Evolutionary conservation across 169 alveolate species (phyloP), one percentile per base, ranked within the genome.

Genomic region (Plasmodium vinckei): DNA sequence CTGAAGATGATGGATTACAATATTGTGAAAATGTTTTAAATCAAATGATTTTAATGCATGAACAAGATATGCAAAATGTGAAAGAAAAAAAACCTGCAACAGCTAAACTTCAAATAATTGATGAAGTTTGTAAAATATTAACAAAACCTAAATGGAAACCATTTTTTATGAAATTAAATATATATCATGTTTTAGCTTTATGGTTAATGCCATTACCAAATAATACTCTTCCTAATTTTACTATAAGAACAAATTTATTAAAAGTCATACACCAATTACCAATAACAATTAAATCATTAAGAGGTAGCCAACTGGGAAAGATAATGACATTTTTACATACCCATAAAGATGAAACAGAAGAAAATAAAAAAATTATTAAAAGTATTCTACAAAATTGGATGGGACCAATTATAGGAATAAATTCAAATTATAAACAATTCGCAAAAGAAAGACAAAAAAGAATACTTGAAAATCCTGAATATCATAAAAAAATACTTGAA

Each of bases 291-390:
- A 94, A 87, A 25, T 96, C 95, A 39, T 87, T 95, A 67, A 68
- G 95, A 57, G 96, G 94, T 39, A 95, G 94, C 47, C 95, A 93
- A 51, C 88, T 95, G n/a, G 97, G 97, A 1, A 92, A 95, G 53
- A 71, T 65, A 4, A 72, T 95, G 61, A 94, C 95, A 21, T 93
- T 94, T 21, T 89, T 95, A 64, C 95, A 97, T 95, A 92, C 94
- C 69, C 95, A 94, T 82, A 94, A 95, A 17, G 93, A 93, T 59
- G 97, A 95, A 73, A 89, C 94, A 12, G 95, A 89, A 21, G 93
- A 94, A 46, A 95, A 95, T 72, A 92, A 95, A 61, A 93, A 92
- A 53, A 64, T 94, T 12, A 95, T 95, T 13, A 92, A 96, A 53
- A 73, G 87, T 61, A 91, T 95, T 51, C 88, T 95, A 42, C 97